phyloP scores from a whole-genome alignment of 192 early-diverging fungal genomes.

The Pilaira anomala region DNA sequence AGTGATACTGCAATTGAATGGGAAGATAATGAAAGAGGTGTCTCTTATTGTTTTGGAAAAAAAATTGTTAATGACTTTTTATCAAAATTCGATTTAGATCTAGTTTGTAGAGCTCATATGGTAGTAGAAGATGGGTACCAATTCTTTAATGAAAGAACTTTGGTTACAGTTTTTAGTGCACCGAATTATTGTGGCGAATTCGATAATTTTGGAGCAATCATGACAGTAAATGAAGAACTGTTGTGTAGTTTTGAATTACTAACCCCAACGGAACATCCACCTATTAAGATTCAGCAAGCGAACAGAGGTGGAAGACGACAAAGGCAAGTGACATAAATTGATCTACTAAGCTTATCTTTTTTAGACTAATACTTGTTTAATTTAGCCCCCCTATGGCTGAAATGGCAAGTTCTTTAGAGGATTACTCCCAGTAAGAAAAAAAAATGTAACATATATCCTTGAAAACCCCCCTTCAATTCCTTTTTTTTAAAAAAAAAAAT shows the following conservation, averaged over 20 bases:
- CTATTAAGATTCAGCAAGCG: too few species aligned
- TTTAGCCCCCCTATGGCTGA: too few species aligned
- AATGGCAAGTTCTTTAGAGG: too few species aligned
- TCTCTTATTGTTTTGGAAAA: constrained; percentile 90
- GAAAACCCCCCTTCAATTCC: too few species aligned
- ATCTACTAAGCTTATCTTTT: too few species aligned
- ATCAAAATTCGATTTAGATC: constrained; percentile 93
- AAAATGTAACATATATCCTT: too few species aligned
- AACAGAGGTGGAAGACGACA: too few species aligned
- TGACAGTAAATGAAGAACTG: constrained; percentile 81
- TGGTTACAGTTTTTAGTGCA: constrained; percentile 90
- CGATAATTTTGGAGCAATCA: constrained; percentile 84
- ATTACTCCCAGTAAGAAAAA: too few species aligned
- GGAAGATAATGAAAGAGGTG: constrained; percentile 94
- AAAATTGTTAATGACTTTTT: constrained; percentile 78
- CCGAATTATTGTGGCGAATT: constrained; percentile 94
- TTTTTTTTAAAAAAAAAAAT: too few species aligned
- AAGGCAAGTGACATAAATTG: too few species aligned
- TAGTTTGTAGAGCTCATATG: constrained; percentile 97
- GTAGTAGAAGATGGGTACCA: constrained; percentile 90
- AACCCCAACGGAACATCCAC: constrained; percentile 32
- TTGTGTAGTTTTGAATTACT: constrained; percentile 71
- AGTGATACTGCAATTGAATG: constrained; percentile 77
- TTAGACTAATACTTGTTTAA: too few species aligned
- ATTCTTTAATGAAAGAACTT: constrained; percentile 93